A percentile compares a stretch with the other conserved stretches of the same genome.
Conservation (phyloP, 2,329 filamentous ascomycete species). For the Cladosporium sp. region DNA sequence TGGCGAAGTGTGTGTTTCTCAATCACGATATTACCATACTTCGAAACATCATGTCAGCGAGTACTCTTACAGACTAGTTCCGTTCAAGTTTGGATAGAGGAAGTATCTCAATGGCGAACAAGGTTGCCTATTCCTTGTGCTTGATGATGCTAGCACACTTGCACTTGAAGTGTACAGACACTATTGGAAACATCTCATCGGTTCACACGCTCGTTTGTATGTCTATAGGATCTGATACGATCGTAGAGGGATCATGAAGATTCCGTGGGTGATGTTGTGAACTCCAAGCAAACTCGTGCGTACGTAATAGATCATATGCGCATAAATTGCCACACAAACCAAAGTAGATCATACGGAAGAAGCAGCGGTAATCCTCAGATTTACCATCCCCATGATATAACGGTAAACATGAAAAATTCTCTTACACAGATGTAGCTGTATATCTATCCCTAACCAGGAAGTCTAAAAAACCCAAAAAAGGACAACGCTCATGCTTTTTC, state of each 20-base stretch:
- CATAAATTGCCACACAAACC: neutral
- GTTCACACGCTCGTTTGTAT: neutral
- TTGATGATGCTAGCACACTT: neutral
- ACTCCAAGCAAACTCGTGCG: neutral
- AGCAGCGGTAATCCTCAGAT: neutral
- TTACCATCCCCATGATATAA: neutral
- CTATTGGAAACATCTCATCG: neutral
- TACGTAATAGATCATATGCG: too few species aligned
- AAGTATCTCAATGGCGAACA: neutral
- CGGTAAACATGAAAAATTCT: neutral
- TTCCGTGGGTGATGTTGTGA: neutral
- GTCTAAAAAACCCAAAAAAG: neutral
- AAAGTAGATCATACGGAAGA: neutral
- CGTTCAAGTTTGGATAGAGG: neutral
- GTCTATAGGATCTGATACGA: neutral
- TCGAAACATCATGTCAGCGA: neutral
- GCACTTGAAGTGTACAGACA: neutral
- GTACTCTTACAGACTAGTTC: too few species aligned
- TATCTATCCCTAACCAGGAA: constrained; percentile 12
- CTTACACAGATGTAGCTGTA: constrained; percentile 13
- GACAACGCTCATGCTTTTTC: constrained; percentile 5
- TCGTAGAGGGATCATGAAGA: neutral
- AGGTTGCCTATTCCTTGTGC: neutral
- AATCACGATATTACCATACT: too few species aligned
- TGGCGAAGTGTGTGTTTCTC: too few species aligned